Percentiles rank a stretch among this genome's conserved stretches.
These are phyloP conservation scores for Metarhizium album DNA, from an alignment of 2,329 filamentous ascomycete genomes.

Conservation along the genomic window DNA sequence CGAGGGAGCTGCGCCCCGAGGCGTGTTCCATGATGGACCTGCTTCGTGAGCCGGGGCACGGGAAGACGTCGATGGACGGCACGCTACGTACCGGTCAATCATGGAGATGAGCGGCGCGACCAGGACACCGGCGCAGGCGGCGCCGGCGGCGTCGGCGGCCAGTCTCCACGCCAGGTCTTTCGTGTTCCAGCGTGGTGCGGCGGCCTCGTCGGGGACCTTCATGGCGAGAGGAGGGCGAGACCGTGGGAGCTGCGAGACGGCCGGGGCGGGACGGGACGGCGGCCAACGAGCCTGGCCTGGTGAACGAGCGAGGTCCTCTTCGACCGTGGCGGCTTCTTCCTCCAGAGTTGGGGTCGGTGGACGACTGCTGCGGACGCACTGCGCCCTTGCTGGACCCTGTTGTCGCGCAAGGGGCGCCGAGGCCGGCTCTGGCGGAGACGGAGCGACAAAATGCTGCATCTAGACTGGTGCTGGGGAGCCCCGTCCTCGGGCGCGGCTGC, in stretches of 20 bases:
- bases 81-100: conserved; percentile 75
- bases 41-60: conserved; percentile 10
- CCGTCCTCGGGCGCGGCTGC: neutral
- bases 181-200: conserved; percentile 54
- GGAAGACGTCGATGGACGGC: conserved; percentile 2
- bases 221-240: neutral
- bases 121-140: conserved; percentile 59
- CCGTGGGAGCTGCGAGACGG: neutral
- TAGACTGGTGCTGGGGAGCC: too few relatives aligned
- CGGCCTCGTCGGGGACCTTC: neutral
- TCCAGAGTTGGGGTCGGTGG: neutral
- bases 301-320: neutral
- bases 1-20: conserved; percentile 53
- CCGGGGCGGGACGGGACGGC: neutral
- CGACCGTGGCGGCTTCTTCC: neutral
- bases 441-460: neutral
- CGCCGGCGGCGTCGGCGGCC: conserved; percentile 57
- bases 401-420: neutral
- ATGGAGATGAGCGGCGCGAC: conserved; percentile 79
- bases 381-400: neutral
- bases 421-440: neutral
- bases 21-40: conserved; percentile 75
- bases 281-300: neutral
- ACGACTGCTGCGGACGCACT: conserved; percentile 1
- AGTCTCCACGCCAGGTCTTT: conserved; percentile 57